Percentiles rank a stretch among this genome's conserved stretches.
phyloP scores from a whole-genome alignment of 176 grass and related monocot genomes.

The Zea luxurians region DNA sequence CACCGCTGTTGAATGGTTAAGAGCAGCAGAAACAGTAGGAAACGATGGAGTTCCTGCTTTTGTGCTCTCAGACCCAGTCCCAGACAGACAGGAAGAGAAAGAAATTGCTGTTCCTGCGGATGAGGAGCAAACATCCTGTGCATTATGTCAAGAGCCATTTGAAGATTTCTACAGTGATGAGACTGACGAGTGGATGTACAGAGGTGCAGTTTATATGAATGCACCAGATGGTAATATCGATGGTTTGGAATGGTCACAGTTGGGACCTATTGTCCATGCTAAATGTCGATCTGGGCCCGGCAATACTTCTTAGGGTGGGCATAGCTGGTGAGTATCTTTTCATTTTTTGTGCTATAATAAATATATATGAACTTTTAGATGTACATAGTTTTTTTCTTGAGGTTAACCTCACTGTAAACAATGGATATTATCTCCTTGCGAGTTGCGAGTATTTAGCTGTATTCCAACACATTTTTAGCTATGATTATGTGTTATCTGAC shows the following conservation, averaged over 20 bases:
- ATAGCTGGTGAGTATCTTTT: constrained; percentile 56
- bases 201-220: constrained; percentile 95
- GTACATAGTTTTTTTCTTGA: neutral
- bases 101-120: constrained; percentile 91
- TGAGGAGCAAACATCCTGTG: constrained; percentile 85
- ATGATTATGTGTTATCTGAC: neutral
- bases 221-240: constrained; percentile 61
- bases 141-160: constrained; percentile 88
- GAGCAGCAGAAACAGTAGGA: constrained; percentile 82
- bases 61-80: constrained; percentile 50
- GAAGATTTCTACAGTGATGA: constrained; percentile 99
- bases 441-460: neutral
- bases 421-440: neutral
- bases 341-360: constrained; percentile 25
- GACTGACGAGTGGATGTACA: constrained; percentile 99
- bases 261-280: constrained; percentile 95
- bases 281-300: constrained; percentile 78
- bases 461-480: constrained; percentile 2
- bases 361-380: constrained; percentile 22
- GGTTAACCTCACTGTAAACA: constrained; percentile 5
- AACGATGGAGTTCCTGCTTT: constrained; percentile 85
- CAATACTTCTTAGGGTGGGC: constrained; percentile 25
- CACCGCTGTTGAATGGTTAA: constrained; percentile 76
- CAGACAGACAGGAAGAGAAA: constrained; percentile 69
- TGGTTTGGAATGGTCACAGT: constrained; percentile 57